Base-by-base conservation (phyloP, 2,329 filamentous ascomycete species). In the Colletotrichum filicis region DNA sequence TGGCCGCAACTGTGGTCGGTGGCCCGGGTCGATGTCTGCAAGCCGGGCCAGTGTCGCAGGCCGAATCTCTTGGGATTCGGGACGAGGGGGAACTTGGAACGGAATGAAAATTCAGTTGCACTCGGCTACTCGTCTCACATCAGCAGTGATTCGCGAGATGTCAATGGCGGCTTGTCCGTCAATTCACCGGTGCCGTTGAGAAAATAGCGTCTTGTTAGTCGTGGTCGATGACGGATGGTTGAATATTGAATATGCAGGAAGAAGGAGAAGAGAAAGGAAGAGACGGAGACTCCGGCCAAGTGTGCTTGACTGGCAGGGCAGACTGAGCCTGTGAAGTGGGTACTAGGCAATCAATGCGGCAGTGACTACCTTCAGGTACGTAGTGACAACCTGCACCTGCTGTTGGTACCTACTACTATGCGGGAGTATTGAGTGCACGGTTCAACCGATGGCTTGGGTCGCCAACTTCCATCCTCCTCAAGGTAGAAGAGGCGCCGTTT, bases 241-340 rank as follows among this genome's bases (percentile, higher is more conserved):
- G 14, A 42, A 30, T 55, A 52, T 26, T 49, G 14, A 24, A 24
- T 11, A 55, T 55, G 63, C 68, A 60, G 64, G 64, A 71, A 35
- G 57, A 37, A 66, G 57, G 62, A 46, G 49, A n/a, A 14, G 42
- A 49, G 42, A 49, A 19, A 49, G 19, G 42, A 49, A 49, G 49
- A 65, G 56, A 68, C 56, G 57, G 64, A 46, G 68, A 71, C 68
- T 60, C 65, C 65, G 61, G 30, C 49, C 30, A 32, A 55, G 3
- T 37, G 49, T 37, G 61, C 26, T 53, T 9, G 30, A 49, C 42
- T n/a, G 42, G 42, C 37, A 42, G 37, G 37, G 37, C 16, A 42
- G 6, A 49, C 37, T 42, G 37, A 16, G 5, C 37, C 32, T 35
- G 9, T 35, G 32, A 35, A 11, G 16, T 42, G 37, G 37, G 37